Evolutionary conservation across 805 yeast genomes (phyloP).

Genomic region (Jamesozyma rosinii): DNA sequence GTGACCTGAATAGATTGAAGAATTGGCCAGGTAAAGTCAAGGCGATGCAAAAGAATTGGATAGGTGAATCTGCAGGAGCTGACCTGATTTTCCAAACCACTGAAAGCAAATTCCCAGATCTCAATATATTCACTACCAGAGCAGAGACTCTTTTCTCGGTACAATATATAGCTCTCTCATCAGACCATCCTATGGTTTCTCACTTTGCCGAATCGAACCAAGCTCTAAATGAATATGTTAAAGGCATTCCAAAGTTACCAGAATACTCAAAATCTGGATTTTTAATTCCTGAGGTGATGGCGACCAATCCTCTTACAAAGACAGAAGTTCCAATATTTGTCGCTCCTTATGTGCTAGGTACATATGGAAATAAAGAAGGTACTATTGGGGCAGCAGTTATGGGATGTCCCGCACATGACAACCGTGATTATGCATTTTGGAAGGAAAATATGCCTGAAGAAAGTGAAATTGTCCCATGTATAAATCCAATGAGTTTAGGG

Average conservation of each 20-base stretch:
- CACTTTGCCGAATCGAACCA: slow-evolving; percentile 33
- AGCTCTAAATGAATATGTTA: slow-evolving; percentile 40
- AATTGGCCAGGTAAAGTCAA: slow-evolving; percentile 88
- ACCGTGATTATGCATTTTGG: slow-evolving; percentile 81
- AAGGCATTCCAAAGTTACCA: slow-evolving; percentile 29
- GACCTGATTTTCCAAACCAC: slow-evolving; percentile 45
- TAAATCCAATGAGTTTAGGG: slow-evolving; percentile 32
- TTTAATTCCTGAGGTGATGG: slow-evolving; percentile 36
- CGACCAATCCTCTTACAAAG: slow-evolving; percentile 49
- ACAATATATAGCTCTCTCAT: slow-evolving; percentile 71
- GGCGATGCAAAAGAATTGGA: slow-evolving; percentile 90
- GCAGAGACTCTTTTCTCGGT: slow-evolving; percentile 81
- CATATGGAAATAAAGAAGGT: slow-evolving; percentile 46
- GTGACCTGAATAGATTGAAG: slow-evolving; percentile 51
- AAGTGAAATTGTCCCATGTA: slow-evolving; percentile 34
- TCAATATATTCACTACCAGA: slow-evolving; percentile 73
- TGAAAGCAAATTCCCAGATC: slow-evolving; percentile 13
- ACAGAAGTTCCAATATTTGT: slow-evolving; percentile 61
- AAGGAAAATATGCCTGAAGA: slow-evolving; percentile 41
- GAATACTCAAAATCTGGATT: slow-evolving; percentile 55
- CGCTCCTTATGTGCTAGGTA: slow-evolving; percentile 81
- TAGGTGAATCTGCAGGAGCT: slow-evolving; percentile 79
- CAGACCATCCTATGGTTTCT: slow-evolving; percentile 54
- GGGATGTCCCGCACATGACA: slow-evolving; percentile 96
- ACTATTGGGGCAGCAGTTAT: slow-evolving; percentile 72